Conservation (phyloP, 2,329 filamentous ascomycete species). For the Paraconiothyrium sp. region DNA sequence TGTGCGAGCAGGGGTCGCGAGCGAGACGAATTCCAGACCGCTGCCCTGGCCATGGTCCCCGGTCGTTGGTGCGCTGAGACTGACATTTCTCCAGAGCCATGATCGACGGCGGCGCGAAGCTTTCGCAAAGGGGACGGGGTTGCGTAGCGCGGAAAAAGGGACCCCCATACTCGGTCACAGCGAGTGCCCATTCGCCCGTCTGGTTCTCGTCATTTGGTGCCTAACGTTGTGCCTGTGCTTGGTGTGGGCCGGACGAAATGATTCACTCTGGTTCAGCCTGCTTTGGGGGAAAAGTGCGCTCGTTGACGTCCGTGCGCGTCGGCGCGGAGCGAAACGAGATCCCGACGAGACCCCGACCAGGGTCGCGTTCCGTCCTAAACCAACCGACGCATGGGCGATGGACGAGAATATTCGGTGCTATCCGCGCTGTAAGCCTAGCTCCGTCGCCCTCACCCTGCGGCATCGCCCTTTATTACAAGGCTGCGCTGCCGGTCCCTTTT, state of each 20-base stretch:
- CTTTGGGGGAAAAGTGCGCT: neutral
- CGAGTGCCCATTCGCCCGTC: neutral
- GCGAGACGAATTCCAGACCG: neutral
- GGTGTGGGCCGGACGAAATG: conserved; percentile 14
- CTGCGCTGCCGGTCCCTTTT: neutral
- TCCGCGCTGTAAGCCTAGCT: neutral
- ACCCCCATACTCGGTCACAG: neutral
- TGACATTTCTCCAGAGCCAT: neutral
- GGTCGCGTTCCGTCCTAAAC: neutral
- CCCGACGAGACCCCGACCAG: neutral
- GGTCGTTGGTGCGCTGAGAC: neutral
- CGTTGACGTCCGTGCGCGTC: neutral
- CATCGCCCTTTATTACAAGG: neutral
- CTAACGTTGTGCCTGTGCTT: neutral
- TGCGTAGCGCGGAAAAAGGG: neutral
- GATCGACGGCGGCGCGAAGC: no score
- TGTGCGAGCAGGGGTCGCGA: neutral
- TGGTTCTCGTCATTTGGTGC: neutral
- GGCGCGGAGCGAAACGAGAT: conserved; percentile 9
- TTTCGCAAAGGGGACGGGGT: neutral
- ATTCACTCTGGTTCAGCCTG: neutral
- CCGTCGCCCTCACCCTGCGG: neutral
- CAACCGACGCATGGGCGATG: conserved; percentile 4
- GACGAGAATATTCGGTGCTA: conserved; percentile 14
- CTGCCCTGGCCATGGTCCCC: neutral